phyloP scores from a whole-genome alignment of 2,329 filamentous ascomycete genomes.

The Cladosporium cucumerinum region DNA sequence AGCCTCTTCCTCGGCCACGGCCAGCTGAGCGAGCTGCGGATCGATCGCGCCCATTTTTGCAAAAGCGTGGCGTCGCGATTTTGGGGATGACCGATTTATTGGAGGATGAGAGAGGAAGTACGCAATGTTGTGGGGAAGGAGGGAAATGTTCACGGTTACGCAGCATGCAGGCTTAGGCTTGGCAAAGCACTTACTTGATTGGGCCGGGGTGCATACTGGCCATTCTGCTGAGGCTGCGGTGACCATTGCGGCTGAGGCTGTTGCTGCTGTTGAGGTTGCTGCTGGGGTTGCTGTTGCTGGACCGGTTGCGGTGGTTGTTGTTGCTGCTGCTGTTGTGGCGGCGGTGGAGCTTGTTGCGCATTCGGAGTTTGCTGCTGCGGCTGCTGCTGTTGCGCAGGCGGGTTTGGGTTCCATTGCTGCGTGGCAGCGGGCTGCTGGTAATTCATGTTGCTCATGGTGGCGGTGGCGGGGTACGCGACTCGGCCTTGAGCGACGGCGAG shows the following conservation, averaged over 20 bases:
- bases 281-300: slow-evolving; percentile 22
- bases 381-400: slow-evolving; percentile 23
- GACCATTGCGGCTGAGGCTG: slow-evolving; percentile 26
- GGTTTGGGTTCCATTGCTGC: slow-evolving; percentile 23
- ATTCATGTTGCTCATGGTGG: slow-evolving; percentile 18
- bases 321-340: slow-evolving; percentile 11
- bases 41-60: slow-evolving; percentile 30
- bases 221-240: slow-evolving; percentile 32
- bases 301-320: slow-evolving; percentile 7
- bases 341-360: slow-evolving; percentile 21
- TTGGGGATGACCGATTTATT: background rate
- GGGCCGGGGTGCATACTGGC: slow-evolving; percentile 32
- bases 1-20: slow-evolving; percentile 24
- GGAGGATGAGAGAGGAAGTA: slow-evolving; percentile 14
- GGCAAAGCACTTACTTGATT: slow-evolving; percentile 31
- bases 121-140: slow-evolving; percentile 17
- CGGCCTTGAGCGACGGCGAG: background rate
- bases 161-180: slow-evolving; percentile 17
- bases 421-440: slow-evolving; percentile 25
- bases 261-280: slow-evolving; percentile 22
- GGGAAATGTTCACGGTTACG: slow-evolving; percentile 15
- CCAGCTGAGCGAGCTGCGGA: slow-evolving; percentile 27
- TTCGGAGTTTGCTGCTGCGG: slow-evolving; percentile 23
- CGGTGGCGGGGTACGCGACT: slow-evolving; percentile 4
- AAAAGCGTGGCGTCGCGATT: slow-evolving; percentile 5